These are phyloP conservation scores for Eutrema salsugineum DNA, from an alignment of 441 rosid genomes.

Conservation along the genomic window DNA sequence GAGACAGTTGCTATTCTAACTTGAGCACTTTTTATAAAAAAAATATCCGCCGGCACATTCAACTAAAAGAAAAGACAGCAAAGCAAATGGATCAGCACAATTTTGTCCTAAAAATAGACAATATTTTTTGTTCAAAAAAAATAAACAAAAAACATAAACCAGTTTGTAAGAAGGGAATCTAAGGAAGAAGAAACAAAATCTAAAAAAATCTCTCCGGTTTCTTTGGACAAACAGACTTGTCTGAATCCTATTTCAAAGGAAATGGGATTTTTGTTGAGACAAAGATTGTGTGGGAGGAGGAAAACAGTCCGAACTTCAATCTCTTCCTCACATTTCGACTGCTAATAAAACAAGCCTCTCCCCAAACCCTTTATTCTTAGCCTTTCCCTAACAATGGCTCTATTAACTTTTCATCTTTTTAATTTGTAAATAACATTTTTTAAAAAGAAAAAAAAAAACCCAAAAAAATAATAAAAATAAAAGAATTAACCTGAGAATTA, in stretches of 20 bases:
- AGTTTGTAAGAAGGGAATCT: slow-evolving; percentile 18
- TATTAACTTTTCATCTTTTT: slow-evolving; percentile 23
- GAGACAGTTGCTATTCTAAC: background rate
- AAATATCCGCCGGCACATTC: background rate
- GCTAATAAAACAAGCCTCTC: slow-evolving; percentile 28
- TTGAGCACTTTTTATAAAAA: background rate
- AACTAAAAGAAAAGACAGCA: slow-evolving; percentile 11
- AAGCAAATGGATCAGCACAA: background rate
- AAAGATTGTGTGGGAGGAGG: slow-evolving; percentile 30
- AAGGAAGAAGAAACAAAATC: slow-evolving; percentile 16
- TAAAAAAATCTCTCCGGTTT: slow-evolving; percentile 22
- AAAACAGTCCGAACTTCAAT: slow-evolving; percentile 32
- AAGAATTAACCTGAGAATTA: slow-evolving; percentile 30
- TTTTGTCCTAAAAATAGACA: slow-evolving; percentile 14
- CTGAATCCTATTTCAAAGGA: slow-evolving; percentile 22
- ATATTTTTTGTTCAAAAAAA: background rate
- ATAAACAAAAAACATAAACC: background rate
- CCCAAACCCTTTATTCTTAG: slow-evolving; percentile 30
- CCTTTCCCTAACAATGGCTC: slow-evolving; percentile 29
- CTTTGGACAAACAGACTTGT: slow-evolving; percentile 20
- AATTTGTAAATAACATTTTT: slow-evolving; percentile 1
- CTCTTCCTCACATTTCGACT: slow-evolving; percentile 32
- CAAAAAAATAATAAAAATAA: background rate
- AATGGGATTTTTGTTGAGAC: slow-evolving; percentile 1
- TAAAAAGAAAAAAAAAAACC: background rate